Base-by-base conservation (phyloP, 345 rosid genomes). In the Geranium rotundifolium region DNA sequence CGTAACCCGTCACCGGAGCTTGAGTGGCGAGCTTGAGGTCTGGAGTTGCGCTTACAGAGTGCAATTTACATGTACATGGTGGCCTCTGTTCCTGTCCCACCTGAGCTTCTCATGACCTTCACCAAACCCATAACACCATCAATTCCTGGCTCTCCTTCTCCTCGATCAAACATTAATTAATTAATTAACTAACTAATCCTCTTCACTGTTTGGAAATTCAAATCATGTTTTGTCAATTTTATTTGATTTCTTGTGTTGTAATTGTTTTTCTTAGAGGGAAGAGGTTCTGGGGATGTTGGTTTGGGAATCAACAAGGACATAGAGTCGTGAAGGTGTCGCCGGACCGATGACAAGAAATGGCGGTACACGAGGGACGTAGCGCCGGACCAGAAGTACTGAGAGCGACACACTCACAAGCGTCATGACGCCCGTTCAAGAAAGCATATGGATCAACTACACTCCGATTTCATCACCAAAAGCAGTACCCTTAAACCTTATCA, bases 331-430 rank as follows among this genome's bases (percentile, higher is more conserved):
- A 79, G 91, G 68, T 85, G 91, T 73, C 78, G 78, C 63, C 76
- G 91, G 73, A 85, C 91, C 13, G 88, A 85, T 72, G 88, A 88
- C 61, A 85, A 85, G 74, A 85, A 85, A 73, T 85, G 91, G 91
- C 79, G 91, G 74, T 85, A 88, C 67, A 81, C 91, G 4, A 77
- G 88, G 66, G 91, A 83, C 50, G 91, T 75, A 68, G 86, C 77
- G 15, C 86, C 91, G 34, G 81, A 81, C 50, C 88, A 81, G 61
- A 85, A 81, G 76, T 85, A 85, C 67, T 85, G 91, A 59, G 91
- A 83, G 76, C 80, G 88, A 9, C 91, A 85, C 75, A 79, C 82
- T 23, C 88, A 83, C 67, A 85, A 82, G 73, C 74, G 76, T 73
- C 89, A 87, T 61, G 82, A 81, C 37, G 7, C 37, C 75, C 92